Evolutionary conservation across 306 rosid genomes (phyloP).

Genomic region (Abrus precatorius): DNA sequence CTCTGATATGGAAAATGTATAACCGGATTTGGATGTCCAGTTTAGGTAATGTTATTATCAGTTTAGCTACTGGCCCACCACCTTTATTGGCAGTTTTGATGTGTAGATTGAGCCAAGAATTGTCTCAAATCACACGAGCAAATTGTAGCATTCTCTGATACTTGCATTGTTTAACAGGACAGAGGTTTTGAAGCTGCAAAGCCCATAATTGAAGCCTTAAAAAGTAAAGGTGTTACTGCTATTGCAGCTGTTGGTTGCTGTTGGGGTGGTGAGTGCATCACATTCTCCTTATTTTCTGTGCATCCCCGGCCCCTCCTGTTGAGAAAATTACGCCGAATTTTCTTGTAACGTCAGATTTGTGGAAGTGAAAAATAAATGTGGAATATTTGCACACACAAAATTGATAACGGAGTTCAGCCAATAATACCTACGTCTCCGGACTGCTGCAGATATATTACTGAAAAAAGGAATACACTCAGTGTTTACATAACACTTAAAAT

Average conservation of each 20-base stretch:
- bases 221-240: constrained; percentile 67
- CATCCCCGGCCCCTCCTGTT: neutral
- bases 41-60: constrained; percentile 3
- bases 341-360: too few species aligned
- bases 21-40: neutral
- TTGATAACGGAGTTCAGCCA: too few species aligned
- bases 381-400: too few species aligned
- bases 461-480: too few species aligned
- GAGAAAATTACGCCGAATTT: too few species aligned
- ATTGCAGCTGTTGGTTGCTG: constrained; percentile 80
- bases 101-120: neutral
- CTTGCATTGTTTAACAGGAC: constrained; percentile 56
- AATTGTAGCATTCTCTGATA: constrained; percentile 14
- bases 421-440: too few species aligned
- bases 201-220: constrained; percentile 66
- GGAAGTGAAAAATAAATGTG: too few species aligned
- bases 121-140: constrained; percentile 5
- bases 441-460: too few species aligned
- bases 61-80: constrained; percentile 5
- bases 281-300: constrained; percentile 5
- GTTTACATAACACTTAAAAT: too few species aligned
- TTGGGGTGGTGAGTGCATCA: constrained; percentile 82
- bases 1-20: constrained; percentile 5
- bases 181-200: constrained; percentile 71
- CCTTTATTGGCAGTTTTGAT: constrained; percentile 2